Base-by-base conservation (phyloP, 345 rosid species). In the Moricandia arvensis region DNA sequence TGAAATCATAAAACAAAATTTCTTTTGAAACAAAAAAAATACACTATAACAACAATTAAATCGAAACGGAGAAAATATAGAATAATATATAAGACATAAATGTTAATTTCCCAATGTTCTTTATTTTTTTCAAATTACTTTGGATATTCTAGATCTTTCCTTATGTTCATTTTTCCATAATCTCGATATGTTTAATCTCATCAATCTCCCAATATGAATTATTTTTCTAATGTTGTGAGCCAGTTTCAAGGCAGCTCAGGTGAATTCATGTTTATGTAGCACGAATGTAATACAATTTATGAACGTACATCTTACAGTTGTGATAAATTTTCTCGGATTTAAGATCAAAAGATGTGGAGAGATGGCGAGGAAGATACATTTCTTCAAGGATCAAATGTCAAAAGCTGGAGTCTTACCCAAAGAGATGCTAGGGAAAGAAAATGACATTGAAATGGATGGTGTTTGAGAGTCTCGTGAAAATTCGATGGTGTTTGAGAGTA, bases 201-300 rank as follows among this genome's bases (percentile, higher is more conserved):
- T n/a, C n/a, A n/a, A n/a, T n/a, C n/a, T n/a, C n/a, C n/a, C n/a
- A n/a, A n/a, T n/a, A n/a, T n/a, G n/a, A n/a, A n/a, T n/a, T n/a
- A n/a, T n/a, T n/a, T n/a, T n/a, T n/a, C n/a, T n/a, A n/a, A n/a
- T n/a, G n/a, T n/a, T n/a, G n/a, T 88, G 85, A 95, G 99, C 54
- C 98, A 94, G 1, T 95, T 95, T 81, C 99, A 92, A 80, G 85
- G 99, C 98, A 64, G 83, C 93, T 70, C 97, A 95, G 98, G 97
- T 95, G 61, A 13, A 27, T 18, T 69, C 51, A 37, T 65, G 47
- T 16, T 43, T 60, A 61, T 67, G 69, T 30, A 8, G 5, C 15
- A 58, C 37, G 55, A 47, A 18, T 59, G 29, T 11, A 7, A 26
- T 21, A 37, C 43, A 15, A 5, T 62, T 24, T 47, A n/a, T 13